Evolutionary conservation across 257 asterid species (phyloP).

Genomic region (Penstemon eatonii): DNA sequence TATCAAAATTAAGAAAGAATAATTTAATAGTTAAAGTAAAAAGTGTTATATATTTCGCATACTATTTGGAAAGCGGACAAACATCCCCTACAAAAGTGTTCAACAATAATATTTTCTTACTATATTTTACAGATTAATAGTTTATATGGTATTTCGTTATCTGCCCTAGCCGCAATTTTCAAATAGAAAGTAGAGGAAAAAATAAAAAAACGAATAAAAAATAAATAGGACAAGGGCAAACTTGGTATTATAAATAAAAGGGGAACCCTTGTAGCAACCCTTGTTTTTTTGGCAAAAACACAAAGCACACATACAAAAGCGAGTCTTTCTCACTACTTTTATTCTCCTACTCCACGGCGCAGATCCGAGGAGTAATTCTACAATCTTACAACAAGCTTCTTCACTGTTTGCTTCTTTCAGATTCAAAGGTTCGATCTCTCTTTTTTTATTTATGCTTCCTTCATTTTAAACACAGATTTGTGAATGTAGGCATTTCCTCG

Average conservation of each 20-base stretch:
- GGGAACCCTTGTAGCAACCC: not conserved
- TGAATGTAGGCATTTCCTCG: not conserved
- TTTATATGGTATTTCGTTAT: not conserved
- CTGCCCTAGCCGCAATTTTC: conserved; percentile 21
- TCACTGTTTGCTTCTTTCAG: conserved; percentile 11
- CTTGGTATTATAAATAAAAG: conserved; percentile 13
- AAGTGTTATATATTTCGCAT: too few species aligned
- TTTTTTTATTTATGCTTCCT: not conserved
- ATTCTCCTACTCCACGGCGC: conserved; percentile 35
- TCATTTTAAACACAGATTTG: not conserved
- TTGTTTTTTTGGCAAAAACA: not conserved
- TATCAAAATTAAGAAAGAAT: too few species aligned
- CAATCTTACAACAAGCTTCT: conserved; percentile 19
- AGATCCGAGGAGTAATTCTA: conserved; percentile 36
- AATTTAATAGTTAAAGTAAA: too few species aligned
- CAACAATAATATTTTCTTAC: not conserved
- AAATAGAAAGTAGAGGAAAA: conserved; percentile 15
- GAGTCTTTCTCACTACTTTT: not conserved
- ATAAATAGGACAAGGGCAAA: conserved; percentile 15
- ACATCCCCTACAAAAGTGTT: too few species aligned
- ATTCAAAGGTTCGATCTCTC: conserved; percentile 33
- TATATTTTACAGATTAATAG: not conserved
- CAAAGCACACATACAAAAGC: not conserved
- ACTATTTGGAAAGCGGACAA: too few species aligned
- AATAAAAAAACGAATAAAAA: not conserved